These are phyloP conservation scores for Chaetomiaceae sp. DNA, from an alignment of 2,329 filamentous ascomycete species.

Conservation along the genomic window DNA sequence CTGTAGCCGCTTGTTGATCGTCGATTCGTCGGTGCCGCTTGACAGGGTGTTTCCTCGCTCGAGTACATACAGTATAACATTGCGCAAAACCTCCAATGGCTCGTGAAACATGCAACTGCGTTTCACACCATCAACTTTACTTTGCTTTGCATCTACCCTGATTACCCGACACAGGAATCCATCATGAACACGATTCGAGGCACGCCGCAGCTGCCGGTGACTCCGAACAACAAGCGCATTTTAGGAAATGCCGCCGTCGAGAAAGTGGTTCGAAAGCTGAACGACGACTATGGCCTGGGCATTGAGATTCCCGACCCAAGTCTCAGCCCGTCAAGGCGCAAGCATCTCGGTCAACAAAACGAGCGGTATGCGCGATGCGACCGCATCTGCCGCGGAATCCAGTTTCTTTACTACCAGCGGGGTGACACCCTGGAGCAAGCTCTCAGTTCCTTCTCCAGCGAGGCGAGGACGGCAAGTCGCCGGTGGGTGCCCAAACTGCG, in stretches of 20 bases:
- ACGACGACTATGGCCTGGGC: slow-evolving; percentile 29
- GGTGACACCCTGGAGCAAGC: slow-evolving; percentile 17
- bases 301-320: slow-evolving; percentile 22
- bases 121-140: too few species aligned
- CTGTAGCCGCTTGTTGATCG: slow-evolving; percentile 3
- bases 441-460: slow-evolving; percentile 22
- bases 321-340: slow-evolving; percentile 22
- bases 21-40: background rate
- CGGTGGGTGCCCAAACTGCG: slow-evolving; percentile 26
- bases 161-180: background rate
- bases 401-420: slow-evolving; percentile 24
- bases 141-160: background rate
- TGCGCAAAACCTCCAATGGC: background rate
- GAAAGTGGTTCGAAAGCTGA: slow-evolving; percentile 25
- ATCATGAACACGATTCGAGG: background rate
- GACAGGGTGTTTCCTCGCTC: background rate
- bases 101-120: background rate
- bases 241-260: slow-evolving; percentile 14
- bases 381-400: slow-evolving; percentile 25
- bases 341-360: slow-evolving; percentile 16
- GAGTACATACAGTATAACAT: background rate
- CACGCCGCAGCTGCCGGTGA: slow-evolving; percentile 11
- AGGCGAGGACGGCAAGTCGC: slow-evolving; percentile 22
- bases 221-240: slow-evolving; percentile 19
- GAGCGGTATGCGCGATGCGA: slow-evolving; percentile 20